Evolutionary conservation across 2,329 filamentous ascomycete genomes (phyloP).

Genomic region (Macrophomina pseudophaseolina): DNA sequence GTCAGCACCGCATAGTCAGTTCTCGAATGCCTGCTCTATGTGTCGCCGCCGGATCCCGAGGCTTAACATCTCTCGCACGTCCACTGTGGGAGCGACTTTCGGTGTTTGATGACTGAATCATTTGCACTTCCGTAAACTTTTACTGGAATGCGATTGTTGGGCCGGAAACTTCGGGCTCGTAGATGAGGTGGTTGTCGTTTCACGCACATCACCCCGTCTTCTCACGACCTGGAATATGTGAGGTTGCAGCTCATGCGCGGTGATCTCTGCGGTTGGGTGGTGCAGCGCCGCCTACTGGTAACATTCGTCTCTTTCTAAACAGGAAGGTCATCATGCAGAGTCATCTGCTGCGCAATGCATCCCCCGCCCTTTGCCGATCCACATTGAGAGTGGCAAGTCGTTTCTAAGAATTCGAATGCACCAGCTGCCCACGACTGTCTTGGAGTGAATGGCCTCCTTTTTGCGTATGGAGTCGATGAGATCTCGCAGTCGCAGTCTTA

Average conservation of each 20-base stretch:
- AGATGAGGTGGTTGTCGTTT: neutral
- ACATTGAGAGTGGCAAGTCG: neutral
- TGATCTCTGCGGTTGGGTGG: conserved; percentile 10
- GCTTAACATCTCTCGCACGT: neutral
- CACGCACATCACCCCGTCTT: neutral
- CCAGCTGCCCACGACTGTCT: neutral
- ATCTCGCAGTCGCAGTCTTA: neutral
- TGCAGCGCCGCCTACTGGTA: conserved; percentile 10
- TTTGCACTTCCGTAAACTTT: neutral
- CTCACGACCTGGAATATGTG: neutral
- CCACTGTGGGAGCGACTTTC: neutral
- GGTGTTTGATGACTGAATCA: neutral
- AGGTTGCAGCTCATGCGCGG: neutral
- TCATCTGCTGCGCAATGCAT: conserved; percentile 22
- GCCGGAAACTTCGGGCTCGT: neutral
- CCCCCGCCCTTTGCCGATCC: conserved; percentile 17
- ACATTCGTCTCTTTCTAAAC: conserved; percentile 1
- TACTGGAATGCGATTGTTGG: neutral
- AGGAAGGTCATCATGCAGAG: conserved; percentile 21
- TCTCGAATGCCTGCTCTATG: neutral
- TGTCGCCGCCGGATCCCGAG: too few relatives aligned
- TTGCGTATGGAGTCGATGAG: neutral
- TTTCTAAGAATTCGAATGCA: neutral
- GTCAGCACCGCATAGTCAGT: neutral
- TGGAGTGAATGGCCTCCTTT: neutral